These are phyloP conservation scores for Fusarium pininemorale DNA, from an alignment of 2,329 filamentous ascomycete genomes.

Conservation along the genomic window DNA sequence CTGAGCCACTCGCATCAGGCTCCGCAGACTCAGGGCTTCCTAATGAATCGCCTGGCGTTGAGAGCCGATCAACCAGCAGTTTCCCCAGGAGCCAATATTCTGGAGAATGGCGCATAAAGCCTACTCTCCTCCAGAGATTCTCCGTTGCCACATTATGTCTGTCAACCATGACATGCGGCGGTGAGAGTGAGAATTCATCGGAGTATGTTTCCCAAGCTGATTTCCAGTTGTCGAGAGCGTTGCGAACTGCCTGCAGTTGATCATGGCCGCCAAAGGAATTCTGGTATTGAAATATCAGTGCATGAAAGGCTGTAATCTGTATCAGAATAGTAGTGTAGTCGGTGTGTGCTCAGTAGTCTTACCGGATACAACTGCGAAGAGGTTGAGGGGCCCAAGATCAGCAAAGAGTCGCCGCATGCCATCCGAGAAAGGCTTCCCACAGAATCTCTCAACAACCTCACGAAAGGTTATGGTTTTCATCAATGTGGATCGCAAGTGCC, in stretches of 20 bases:
- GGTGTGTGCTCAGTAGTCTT: accelerated
- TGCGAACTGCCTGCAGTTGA: neutral
- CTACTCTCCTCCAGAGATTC: neutral
- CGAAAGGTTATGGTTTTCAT: neutral
- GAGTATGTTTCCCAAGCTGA: neutral
- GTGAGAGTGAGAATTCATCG: neutral
- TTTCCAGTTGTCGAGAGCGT: neutral
- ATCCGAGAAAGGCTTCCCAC: neutral
- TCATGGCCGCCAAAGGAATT: neutral
- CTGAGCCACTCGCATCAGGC: neutral
- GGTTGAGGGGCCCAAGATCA: neutral
- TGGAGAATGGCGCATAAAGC: neutral
- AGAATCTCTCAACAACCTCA: neutral
- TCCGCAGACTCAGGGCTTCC: neutral
- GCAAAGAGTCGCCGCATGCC: neutral
- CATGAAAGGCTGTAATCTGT: neutral
- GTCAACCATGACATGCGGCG: neutral
- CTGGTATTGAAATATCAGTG: neutral
- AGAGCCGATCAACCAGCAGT: neutral
- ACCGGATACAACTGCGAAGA: neutral
- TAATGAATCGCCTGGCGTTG: neutral
- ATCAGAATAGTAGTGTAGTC: accelerated
- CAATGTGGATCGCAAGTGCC: neutral
- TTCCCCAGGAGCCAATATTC: conserved; percentile 1
- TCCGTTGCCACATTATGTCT: neutral